Evolutionary conservation across 345 rosid genomes (phyloP), one percentile per base, ranked within the genome.

Genomic region (Carallia brachiata): DNA sequence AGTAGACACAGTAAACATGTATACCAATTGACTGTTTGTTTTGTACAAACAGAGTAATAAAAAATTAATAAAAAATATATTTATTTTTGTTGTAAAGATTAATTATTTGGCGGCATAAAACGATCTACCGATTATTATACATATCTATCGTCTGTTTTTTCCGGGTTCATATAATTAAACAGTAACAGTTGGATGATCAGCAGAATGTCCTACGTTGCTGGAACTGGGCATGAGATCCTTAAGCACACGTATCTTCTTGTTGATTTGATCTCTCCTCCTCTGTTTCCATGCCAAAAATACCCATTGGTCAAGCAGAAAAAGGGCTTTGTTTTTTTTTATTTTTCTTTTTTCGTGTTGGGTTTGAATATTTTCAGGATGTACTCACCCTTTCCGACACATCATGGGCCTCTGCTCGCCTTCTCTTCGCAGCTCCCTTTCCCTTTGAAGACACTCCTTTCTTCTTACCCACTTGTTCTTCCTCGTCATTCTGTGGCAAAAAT

Each of bases 201-300:
- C 36, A 48, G 17, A 30, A 9, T 59, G 54, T 62, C 12, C 7
- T 62, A 89, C 96, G 95, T 89, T 83, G 73, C 79, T 70, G 71
- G 90, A 85, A 53, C 89, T 86, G 32, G 98, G 98, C 55, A 93
- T 61, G 28, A 93, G 90, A 56, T 84, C 77, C 37, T 85, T 88
- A 68, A 93, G 70, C 61, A 76, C 76, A 6, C 85, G 85, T 86
- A 93, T 82, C 84, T 84, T 93, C 71, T 83, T 73, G 77, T 86
- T 84, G 82, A 93, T 83, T 57, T 86, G 75, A 52, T 77, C 78
- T 79, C 96, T 81, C 78, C 90, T 74, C 63, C 60, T 81, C 96
- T 91, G 86, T 58, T 39, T 61, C 61, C 52, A 61, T 50, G 59
- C 31, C 6, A n/a, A 55, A 55, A 12, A 8, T 4, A 23, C 27